phyloP scores from a whole-genome alignment of 306 rosid species.

The Psophocarpus tetragonolobus region DNA sequence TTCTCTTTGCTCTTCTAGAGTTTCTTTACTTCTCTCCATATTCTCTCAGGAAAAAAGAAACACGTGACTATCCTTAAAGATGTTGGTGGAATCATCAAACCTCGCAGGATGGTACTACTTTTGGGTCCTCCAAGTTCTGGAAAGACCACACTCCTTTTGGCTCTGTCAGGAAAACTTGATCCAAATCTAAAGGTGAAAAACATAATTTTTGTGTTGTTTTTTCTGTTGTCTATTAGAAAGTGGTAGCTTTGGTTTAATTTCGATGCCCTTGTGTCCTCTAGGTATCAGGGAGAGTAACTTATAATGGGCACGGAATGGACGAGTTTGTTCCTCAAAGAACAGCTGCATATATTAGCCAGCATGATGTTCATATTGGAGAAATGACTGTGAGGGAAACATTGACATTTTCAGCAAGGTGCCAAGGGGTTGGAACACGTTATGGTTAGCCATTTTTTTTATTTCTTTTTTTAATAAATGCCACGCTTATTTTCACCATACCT shows the following conservation, averaged over 20 bases:
- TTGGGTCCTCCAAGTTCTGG: slow-evolving; percentile 91
- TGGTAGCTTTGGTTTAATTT: slow-evolving; percentile 1
- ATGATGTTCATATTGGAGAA: slow-evolving; percentile 81
- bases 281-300: slow-evolving; percentile 50
- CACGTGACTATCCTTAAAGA: slow-evolving; percentile 59
- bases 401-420: slow-evolving; percentile 80
- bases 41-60: slow-evolving; percentile 44
- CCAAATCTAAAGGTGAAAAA: slow-evolving; percentile 54
- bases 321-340: slow-evolving; percentile 75
- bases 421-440: slow-evolving; percentile 83
- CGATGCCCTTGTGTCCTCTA: neutral
- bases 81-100: slow-evolving; percentile 72
- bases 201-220: neutral
- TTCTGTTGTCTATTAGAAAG: neutral
- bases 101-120: slow-evolving; percentile 79
- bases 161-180: slow-evolving; percentile 77
- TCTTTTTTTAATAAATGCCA: neutral
- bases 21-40: slow-evolving; percentile 40
- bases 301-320: slow-evolving; percentile 50
- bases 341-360: slow-evolving; percentile 82
- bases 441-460: slow-evolving; percentile 30
- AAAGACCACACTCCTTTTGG: slow-evolving; percentile 74
- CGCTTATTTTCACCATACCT: neutral
- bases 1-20: slow-evolving; percentile 24
- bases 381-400: slow-evolving; percentile 94